These are phyloP conservation scores for Moringa oleifera DNA, from an alignment of 345 rosid species.

Conservation along the genomic window DNA sequence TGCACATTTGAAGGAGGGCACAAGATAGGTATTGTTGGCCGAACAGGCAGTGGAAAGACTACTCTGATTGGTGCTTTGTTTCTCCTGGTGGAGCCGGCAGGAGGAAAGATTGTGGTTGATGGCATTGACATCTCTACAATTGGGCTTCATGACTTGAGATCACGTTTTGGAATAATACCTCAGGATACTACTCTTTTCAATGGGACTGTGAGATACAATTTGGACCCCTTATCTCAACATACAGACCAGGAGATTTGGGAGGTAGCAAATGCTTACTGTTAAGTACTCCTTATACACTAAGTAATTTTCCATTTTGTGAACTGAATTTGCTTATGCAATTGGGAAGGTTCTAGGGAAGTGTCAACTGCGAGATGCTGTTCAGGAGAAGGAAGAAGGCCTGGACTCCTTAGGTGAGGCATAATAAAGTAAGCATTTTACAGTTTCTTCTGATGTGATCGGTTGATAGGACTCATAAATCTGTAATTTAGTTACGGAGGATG, in stretches of 20 bases:
- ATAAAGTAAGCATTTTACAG: not conserved
- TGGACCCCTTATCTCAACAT: constrained; percentile 76
- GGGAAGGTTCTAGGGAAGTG: constrained; percentile 76
- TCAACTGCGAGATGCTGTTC: constrained; percentile 73
- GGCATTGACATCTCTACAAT: constrained; percentile 69
- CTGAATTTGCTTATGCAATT: constrained; percentile 1
- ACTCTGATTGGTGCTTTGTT: constrained; percentile 86
- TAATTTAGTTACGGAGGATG: constrained; percentile 71
- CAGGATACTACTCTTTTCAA: constrained; percentile 92
- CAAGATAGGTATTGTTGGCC: constrained; percentile 89
- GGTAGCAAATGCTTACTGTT: constrained; percentile 30
- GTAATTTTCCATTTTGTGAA: not conserved
- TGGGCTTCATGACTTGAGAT: constrained; percentile 85
- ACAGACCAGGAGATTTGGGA: constrained; percentile 90
- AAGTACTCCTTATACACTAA: not conserved
- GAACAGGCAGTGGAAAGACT: constrained; percentile 95
- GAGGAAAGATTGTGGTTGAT: constrained; percentile 79
- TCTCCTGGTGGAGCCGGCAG: constrained; percentile 83
- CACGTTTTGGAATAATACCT: constrained; percentile 90
- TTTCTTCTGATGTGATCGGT: not conserved
- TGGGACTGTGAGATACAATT: constrained; percentile 86
- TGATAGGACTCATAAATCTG: not conserved
- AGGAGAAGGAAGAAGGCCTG: constrained; percentile 68
- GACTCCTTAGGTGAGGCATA: constrained; percentile 64
- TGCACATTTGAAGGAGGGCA: constrained; percentile 88